Evolutionary conservation across 2,329 filamentous ascomycete genomes (phyloP), one percentile per base, ranked within the genome.

Genomic region (Xylaria sp.): DNA sequence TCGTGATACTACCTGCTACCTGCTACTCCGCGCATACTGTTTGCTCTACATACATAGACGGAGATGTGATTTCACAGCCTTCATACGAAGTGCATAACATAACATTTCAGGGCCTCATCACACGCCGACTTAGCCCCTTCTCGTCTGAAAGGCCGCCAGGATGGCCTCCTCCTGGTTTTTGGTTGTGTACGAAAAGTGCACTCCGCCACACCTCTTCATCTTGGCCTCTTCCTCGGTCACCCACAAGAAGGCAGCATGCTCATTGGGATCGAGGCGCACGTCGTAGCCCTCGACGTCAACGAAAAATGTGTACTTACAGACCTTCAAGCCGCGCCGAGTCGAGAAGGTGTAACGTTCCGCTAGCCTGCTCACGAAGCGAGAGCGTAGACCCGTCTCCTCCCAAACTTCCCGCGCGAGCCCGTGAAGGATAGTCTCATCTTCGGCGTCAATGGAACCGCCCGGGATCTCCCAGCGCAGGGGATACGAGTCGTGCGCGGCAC

Each of bases 401-500:
- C 66, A 72, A 6, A 79, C 61, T 66, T 79, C 77, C 10, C 77
- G 72, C 10, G 70, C 74, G 2, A 69, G 70, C 4, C 67, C 71
- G 59, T 76, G 68, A 37, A 79, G 67, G 54, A 79, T 69, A 9
- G 66, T 75, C 53, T 62, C 54, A 58, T 79, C 77, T 4, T 72
- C 70, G 11, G 61, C 56, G 57, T 79, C 76, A 55, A 69, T 70
- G 3, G 68, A 70, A 19, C 77, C 77, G 9, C 77, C 77, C 0
- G 76, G 77, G 10, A 73, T 60, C 66, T 79, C 77, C 77, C 77
- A 79, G 13, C 63, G 64, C 52, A 70, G 57, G 4, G 76, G 76
- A 59, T 72, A 66, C 3, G 67, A 72, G 60, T 76, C 75, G 55
- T 67, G 65, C 6, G 70, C 62, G 11, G 74, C 73, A 54, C 75